Evolutionary conservation across 2,329 filamentous ascomycete species (phyloP), one percentile per base, ranked within the genome.

Genomic region (Botrytis pseudocinerea): DNA sequence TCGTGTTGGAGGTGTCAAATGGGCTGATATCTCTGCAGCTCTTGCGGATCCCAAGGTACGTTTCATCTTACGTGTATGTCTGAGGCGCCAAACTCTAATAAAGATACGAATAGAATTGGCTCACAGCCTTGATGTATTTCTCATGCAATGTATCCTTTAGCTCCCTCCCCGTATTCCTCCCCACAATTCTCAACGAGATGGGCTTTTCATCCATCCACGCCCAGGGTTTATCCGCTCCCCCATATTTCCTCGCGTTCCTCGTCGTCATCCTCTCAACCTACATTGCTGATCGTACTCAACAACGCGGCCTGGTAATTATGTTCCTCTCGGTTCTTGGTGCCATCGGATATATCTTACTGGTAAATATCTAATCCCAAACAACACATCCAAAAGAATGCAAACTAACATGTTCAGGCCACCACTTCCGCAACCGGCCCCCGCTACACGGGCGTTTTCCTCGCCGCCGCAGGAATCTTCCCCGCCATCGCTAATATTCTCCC

Each of bases 221-320:
- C 0, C 92, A 94, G 81, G 92, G 91, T 1, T 85, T 94, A 20
- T 91, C 90, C 0, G 91, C 91, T 0, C 91, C 91, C 1, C 91
- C 91, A 0, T 93, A 91, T 80, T 88, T 93, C 77, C 81, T 92
- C 25, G 86, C 90, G 1, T 93, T 91, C 79, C 77, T 92, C 20
- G 82, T 89, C 35, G 91, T 89, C 62, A 85, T 93, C 74, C 77
- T 79, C 16, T 88, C 87, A 1, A 89, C 90, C 8, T 91, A 85
- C 80, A 80, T 92, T 51, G 90, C 91, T n/a, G 91, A 93, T 82
- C 85, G 85, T 22, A 85, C 86, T 1, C 87, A 88, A 75, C 90
- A 92, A 79, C 89, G 91, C 60, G 90, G 90, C 10, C 79, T 88
- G 62, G 86, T 88, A 76, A 87, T 93, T 75, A 82, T 86, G 5